These are phyloP conservation scores for Colletotrichum lentis DNA, from an alignment of 2,329 filamentous ascomycete species.

Conservation along the genomic window DNA sequence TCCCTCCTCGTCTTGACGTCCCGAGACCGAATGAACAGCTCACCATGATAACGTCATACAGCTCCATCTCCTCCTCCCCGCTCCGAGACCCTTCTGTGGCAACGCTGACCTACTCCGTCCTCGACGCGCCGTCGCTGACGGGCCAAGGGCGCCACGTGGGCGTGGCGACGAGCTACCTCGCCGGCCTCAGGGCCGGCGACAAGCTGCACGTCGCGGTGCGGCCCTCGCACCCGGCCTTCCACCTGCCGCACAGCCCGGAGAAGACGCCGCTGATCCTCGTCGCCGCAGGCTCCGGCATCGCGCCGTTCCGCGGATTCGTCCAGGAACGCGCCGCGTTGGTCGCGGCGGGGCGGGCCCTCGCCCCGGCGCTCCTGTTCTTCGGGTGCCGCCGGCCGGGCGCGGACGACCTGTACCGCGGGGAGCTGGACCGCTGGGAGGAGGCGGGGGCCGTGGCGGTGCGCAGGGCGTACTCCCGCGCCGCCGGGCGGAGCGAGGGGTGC, in stretches of 20 bases:
- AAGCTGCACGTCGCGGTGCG: conserved; percentile 60
- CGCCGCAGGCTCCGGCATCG: conserved; percentile 53
- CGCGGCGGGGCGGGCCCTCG: conserved; percentile 50
- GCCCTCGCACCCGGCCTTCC: conserved; percentile 52
- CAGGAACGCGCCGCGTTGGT: conserved; percentile 50
- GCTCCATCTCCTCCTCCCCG: conserved; percentile 74
- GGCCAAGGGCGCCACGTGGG: conserved; percentile 62
- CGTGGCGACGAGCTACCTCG: conserved; percentile 69
- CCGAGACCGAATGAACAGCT: background rate
- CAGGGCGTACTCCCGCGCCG: conserved; percentile 60
- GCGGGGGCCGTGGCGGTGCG: conserved; percentile 63
- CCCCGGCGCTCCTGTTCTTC: conserved; percentile 58
- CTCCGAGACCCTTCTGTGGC: conserved; percentile 62
- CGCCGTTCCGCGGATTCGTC: conserved; percentile 41
- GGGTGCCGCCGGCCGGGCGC: conserved; percentile 53
- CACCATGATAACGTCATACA: conserved; percentile 18
- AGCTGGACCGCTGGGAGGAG: conserved; percentile 57
- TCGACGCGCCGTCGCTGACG: conserved; percentile 60
- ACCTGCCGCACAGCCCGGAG: conserved; percentile 50
- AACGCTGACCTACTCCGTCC: conserved; percentile 70
- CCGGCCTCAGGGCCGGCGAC: conserved; percentile 55
- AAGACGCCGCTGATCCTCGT: conserved; percentile 54
- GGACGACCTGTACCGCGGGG: conserved; percentile 56
- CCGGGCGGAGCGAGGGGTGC: conserved; percentile 56
- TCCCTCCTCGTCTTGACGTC: too few relatives aligned